phyloP scores from a whole-genome alignment of 345 rosid species.

The Eucalyptus paniculata region DNA sequence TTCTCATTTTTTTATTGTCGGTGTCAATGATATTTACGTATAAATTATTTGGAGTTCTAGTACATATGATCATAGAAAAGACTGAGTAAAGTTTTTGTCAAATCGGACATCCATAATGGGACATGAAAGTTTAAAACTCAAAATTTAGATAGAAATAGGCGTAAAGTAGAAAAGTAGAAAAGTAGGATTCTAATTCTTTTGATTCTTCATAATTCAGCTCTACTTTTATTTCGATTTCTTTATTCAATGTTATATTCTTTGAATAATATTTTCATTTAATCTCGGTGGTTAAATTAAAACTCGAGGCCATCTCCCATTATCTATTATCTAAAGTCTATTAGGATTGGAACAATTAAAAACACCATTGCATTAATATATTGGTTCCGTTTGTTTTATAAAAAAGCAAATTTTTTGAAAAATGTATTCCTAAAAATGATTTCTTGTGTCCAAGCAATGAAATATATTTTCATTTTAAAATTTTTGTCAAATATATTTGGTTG shows the following conservation, averaged over 20 bases:
- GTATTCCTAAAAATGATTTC: not conserved
- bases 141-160: not conserved
- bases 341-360: not conserved
- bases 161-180: not conserved
- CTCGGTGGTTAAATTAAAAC: not conserved
- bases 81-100: not conserved
- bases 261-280: not conserved
- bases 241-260: not conserved
- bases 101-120: not conserved
- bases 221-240: not conserved
- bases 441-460: not conserved
- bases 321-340: not conserved
- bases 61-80: not conserved
- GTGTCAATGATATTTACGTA: not conserved
- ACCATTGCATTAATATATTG: not conserved
- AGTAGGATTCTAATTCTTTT: not conserved
- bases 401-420: not conserved
- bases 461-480: not conserved
- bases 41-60: not conserved
- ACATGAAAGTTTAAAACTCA: not conserved
- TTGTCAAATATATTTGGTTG: not conserved
- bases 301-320: not conserved
- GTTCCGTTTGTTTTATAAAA: not conserved
- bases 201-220: not conserved
- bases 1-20: not conserved